Conservation (phyloP, 1,284 basidiomycete genomes). For the Apiotrichum siamense region DNA sequence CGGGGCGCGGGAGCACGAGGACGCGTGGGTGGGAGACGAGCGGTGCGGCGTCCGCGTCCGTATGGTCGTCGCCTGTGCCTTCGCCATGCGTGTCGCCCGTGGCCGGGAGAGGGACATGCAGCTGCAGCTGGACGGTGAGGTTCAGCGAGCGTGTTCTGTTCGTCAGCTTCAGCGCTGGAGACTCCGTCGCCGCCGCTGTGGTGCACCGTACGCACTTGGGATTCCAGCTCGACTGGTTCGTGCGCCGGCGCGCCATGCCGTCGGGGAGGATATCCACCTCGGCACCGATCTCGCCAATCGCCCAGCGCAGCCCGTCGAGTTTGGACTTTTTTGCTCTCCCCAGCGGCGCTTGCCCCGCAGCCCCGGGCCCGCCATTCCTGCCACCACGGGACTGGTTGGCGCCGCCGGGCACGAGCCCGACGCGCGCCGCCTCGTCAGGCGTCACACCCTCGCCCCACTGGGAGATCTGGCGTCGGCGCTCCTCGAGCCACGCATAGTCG, state of each 20-base stretch:
- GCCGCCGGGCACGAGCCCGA: constrained; percentile 18
- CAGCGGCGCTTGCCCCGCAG: constrained; percentile 24
- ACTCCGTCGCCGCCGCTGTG: no score
- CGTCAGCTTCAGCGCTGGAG: constrained; percentile 3
- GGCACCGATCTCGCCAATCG: constrained; percentile 58
- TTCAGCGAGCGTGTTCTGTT: constrained; percentile 51
- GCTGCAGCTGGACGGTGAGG: constrained; percentile 62
- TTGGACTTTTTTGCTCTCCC: constrained; percentile 48
- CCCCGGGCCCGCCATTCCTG: constrained; percentile 41
- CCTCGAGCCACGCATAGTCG: constrained; percentile 78
- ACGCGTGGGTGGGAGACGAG: constrained; percentile 20
- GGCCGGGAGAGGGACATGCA: no score
- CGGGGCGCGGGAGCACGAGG: constrained; percentile 18
- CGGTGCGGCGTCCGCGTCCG: constrained; percentile 41
- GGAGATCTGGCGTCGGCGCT: constrained; percentile 62
- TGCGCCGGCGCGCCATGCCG: constrained; percentile 71
- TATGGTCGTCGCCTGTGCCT: constrained; percentile 55
- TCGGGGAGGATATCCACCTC: constrained; percentile 63
- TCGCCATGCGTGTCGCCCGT: no score
- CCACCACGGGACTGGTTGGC: no score
- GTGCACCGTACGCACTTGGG: constrained; percentile 60
- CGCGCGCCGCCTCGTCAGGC: constrained; percentile 13
- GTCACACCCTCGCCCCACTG: constrained; percentile 67
- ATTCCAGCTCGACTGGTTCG: constrained; percentile 76
- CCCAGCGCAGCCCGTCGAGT: constrained; percentile 60